Conservation (phyloP, 371 early-diverging fungal genomes). For the Globomyces sp. region DNA sequence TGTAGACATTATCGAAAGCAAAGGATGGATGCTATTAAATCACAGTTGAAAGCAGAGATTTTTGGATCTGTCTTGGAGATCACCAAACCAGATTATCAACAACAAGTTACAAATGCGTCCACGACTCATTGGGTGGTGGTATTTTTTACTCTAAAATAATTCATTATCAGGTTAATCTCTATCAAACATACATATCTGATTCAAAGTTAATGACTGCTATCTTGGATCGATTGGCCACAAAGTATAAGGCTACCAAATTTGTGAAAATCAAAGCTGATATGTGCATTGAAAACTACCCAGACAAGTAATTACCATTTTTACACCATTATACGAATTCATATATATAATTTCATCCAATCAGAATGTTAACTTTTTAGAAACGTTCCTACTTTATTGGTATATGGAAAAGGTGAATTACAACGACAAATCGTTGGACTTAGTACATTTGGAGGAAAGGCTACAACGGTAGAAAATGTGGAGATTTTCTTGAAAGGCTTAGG, state of each 20-base stretch:
- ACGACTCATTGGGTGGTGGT: slow-evolving; percentile 71
- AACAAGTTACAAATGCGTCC: slow-evolving; percentile 88
- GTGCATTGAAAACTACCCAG: slow-evolving; percentile 93
- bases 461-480: slow-evolving; percentile 52
- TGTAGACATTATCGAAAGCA: slow-evolving; percentile 52
- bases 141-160: background rate
- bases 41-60: slow-evolving; percentile 58
- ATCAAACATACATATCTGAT: slow-evolving; percentile 69
- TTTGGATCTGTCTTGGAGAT: slow-evolving; percentile 83
- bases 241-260: slow-evolving; percentile 88
- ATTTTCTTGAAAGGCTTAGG: slow-evolving; percentile 30
- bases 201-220: slow-evolving; percentile 80
- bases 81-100: slow-evolving; percentile 86
- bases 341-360: slow-evolving; percentile 4
- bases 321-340: slow-evolving; percentile 46
- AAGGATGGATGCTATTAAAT: slow-evolving; percentile 75
- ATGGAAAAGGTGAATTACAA: slow-evolving; percentile 81
- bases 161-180: slow-evolving; percentile 54
- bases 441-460: slow-evolving; percentile 75
- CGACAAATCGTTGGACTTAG: slow-evolving; percentile 79
- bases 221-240: slow-evolving; percentile 72
- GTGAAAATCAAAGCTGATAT: slow-evolving; percentile 85
- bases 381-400: slow-evolving; percentile 86
- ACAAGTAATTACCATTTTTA: slow-evolving; percentile 36
- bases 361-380: slow-evolving; percentile 6